Evolutionary conservation across 2,329 filamentous ascomycete genomes (phyloP).

Genomic region (Monosporascus sp.): DNA sequence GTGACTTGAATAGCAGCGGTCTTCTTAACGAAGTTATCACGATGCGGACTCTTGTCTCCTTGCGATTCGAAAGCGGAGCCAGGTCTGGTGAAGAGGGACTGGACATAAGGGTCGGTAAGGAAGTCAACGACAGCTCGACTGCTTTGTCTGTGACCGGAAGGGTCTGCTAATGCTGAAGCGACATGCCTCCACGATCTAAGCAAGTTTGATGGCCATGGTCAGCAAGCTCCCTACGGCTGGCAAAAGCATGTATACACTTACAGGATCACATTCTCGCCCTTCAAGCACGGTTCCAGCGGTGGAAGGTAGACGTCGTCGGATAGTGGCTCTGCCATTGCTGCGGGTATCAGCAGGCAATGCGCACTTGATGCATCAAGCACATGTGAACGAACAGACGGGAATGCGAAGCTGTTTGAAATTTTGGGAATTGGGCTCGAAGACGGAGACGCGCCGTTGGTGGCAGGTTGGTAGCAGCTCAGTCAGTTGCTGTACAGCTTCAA

Average conservation of each 20-base stretch:
- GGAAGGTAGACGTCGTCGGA: slow-evolving; percentile 73
- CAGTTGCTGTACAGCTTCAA: not conserved
- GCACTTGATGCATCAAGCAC: slow-evolving; percentile 24
- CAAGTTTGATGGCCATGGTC: slow-evolving; percentile 4
- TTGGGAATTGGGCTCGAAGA: not conserved
- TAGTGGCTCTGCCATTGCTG: slow-evolving; percentile 62
- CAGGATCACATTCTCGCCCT: slow-evolving; percentile 74
- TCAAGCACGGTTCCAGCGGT: slow-evolving; percentile 78
- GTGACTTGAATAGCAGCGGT: slow-evolving; percentile 83
- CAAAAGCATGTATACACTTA: slow-evolving; percentile 42
- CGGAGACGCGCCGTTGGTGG: not conserved
- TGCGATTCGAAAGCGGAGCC: slow-evolving; percentile 61
- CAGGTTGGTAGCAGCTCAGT: not conserved
- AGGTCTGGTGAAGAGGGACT: slow-evolving; percentile 63
- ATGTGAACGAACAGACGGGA: slow-evolving; percentile 16
- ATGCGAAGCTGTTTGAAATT: slow-evolving; percentile 15
- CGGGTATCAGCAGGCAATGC: slow-evolving; percentile 42
- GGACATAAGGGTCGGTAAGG: slow-evolving; percentile 63
- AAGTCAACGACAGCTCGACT: slow-evolving; percentile 59
- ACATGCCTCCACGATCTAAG: slow-evolving; percentile 58
- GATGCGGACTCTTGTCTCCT: slow-evolving; percentile 50
- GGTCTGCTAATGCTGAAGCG: slow-evolving; percentile 51
- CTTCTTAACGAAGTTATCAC: slow-evolving; percentile 72
- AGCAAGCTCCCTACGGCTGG: not conserved
- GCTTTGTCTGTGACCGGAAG: slow-evolving; percentile 48